These are phyloP conservation scores for Decorospora gaudefroyi DNA, from an alignment of 2,329 filamentous ascomycete genomes.

Conservation along the genomic window DNA sequence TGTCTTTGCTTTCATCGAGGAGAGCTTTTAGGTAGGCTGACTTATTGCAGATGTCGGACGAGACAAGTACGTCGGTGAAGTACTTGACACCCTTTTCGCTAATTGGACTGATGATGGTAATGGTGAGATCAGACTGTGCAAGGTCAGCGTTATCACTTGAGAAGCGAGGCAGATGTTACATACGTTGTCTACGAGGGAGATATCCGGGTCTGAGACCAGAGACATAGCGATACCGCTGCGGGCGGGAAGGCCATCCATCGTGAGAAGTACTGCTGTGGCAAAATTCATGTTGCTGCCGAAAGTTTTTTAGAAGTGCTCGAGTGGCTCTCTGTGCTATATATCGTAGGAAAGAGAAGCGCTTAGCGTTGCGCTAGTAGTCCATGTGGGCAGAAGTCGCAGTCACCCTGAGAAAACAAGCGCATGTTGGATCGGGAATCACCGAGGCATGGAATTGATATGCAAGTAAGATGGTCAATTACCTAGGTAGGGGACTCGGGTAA, in stretches of 20 bases:
- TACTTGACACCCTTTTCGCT: slow-evolving; percentile 11
- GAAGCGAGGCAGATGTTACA: not conserved
- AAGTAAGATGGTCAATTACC: no score
- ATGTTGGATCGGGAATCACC: not conserved
- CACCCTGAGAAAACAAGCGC: no score
- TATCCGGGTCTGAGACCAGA: slow-evolving; percentile 14
- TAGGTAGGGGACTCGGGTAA: no score
- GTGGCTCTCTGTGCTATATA: no score
- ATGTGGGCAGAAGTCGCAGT: no score
- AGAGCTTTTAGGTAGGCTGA: slow-evolving; percentile 13
- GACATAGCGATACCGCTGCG: slow-evolving; percentile 6
- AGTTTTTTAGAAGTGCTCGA: no score
- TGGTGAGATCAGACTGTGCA: slow-evolving; percentile 10
- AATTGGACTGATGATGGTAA: slow-evolving; percentile 14
- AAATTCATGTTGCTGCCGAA: not conserved
- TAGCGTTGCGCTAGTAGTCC: no score
- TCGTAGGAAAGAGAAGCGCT: no score
- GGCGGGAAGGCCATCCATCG: slow-evolving; percentile 5
- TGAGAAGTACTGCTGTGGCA: not conserved
- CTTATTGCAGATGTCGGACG: slow-evolving; percentile 6
- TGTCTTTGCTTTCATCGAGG: slow-evolving; percentile 6
- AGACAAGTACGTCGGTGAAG: slow-evolving; percentile 18
- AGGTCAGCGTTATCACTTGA: not conserved
- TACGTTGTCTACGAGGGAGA: slow-evolving; percentile 11
- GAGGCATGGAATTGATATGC: not conserved